Base-by-base conservation (phyloP, 2,329 filamentous ascomycete species). In the Alternaria alternata region DNA sequence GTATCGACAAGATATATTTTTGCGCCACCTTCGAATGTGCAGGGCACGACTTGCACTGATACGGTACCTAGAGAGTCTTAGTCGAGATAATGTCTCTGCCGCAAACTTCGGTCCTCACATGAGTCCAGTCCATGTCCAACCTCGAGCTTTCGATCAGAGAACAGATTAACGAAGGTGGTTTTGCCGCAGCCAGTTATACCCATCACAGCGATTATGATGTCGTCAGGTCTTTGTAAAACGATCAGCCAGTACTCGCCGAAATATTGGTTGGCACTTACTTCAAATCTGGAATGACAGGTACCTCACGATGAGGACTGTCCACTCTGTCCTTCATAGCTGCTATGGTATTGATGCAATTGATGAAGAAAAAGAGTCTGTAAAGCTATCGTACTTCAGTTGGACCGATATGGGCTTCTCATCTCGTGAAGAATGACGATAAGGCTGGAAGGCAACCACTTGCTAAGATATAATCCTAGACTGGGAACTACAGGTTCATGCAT, bases 161-260 rank as follows among this genome's bases (percentile, higher is more conserved):
- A 59, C 6, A 57, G 43, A 6, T 64, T 65, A 18, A 82, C 78
- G 56, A 81, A 79, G 0, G 74, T 75, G 7, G 69, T 77, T 54
- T 82, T 82, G 1, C 80, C 81, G 0, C 72, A 64, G 0, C 81
- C 81, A 0, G 80, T 82, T 16, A 80, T 69, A 1, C 81, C 81
- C 72, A 82, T 78, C 1, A 82, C 75, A 3, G 78, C 79, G 38
- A 80, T 79, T 7, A 69, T 57, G 18, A 54, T 39, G 7, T 63
- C 60, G 7, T 51, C 43, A 9, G 57, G 54, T 3, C 57, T 61
- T 36, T 7, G 5, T 7, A 14, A 24, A 7, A 1, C 7, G 18
- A 36, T 51, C 14, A 39, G 48, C 5, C 14, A 4, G 5, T 20
- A 8, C 11, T 8, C 24, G 11, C 12, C 20, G 8, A 5, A 28